Percentiles rank a stretch among this genome's conserved stretches.
These are phyloP conservation scores for Quercus tomentella DNA, from an alignment of 331 rosid species.

Conservation along the genomic window DNA sequence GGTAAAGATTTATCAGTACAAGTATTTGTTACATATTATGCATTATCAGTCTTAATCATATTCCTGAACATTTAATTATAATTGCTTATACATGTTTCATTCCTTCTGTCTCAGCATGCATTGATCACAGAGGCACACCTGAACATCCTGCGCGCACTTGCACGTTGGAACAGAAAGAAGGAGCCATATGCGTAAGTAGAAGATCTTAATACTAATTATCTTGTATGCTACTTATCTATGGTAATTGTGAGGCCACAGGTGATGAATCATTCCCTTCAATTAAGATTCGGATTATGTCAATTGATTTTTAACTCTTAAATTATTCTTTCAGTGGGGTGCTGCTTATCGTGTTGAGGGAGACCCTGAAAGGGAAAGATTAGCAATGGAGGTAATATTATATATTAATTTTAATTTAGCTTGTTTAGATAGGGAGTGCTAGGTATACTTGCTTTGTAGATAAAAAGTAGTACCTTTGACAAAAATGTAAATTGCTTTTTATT, in stretches of 20 bases:
- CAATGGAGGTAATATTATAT: slow-evolving; percentile 67
- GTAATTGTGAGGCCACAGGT: neutral
- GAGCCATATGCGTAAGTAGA: slow-evolving; percentile 68
- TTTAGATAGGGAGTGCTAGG: neutral
- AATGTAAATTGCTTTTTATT: too few species aligned
- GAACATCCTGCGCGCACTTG: slow-evolving; percentile 92
- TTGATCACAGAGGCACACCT: slow-evolving; percentile 93
- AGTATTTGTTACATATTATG: neutral
- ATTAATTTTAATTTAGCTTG: neutral
- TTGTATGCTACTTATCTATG: neutral
- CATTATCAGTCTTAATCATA: neutral
- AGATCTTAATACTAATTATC: neutral
- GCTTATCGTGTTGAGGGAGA: slow-evolving; percentile 82
- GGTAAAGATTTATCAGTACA: slow-evolving; percentile 32
- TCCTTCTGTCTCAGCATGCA: slow-evolving; percentile 55
- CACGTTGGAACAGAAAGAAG: slow-evolving; percentile 78
- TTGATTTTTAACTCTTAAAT: neutral
- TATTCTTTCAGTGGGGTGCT: slow-evolving; percentile 77
- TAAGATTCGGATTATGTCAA: neutral
- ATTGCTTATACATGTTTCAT: neutral
- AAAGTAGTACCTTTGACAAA: neutral
- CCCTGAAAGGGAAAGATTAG: slow-evolving; percentile 68
- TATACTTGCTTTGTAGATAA: neutral
- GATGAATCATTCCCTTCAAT: neutral
- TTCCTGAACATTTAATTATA: neutral